Evolutionary conservation across 495 filamentous ascomycete species (phyloP).

Genomic region (Penicillium paxilli): DNA sequence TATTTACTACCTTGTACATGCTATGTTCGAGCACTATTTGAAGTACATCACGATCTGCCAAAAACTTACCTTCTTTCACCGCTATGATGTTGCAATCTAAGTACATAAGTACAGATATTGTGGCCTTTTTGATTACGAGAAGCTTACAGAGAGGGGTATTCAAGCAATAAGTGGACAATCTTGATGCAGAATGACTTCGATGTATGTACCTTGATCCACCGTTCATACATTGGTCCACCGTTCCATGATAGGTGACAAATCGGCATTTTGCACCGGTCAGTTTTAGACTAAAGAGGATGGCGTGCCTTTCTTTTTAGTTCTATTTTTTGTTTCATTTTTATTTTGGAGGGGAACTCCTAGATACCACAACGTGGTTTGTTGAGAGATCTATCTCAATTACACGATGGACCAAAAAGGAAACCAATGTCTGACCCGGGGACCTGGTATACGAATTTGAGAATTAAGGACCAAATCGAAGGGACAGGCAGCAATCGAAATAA

Average conservation of each 20-base stretch:
- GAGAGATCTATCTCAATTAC: neutral
- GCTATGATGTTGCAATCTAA: neutral
- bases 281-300: neutral
- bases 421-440: neutral
- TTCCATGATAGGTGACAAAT: neutral
- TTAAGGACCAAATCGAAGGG: neutral
- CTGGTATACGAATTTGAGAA: neutral
- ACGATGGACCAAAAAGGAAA: neutral
- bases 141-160: neutral
- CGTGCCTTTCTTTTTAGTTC: neutral
- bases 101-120: neutral
- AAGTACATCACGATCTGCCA: neutral
- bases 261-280: neutral
- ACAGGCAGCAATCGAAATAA: neutral
- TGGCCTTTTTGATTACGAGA: neutral
- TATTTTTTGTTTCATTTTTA: too few species aligned
- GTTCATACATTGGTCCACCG: neutral
- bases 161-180: neutral
- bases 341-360: neutral
- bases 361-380: neutral
- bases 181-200: neutral
- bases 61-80: slow-evolving; percentile 1
- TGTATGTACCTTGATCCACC: neutral
- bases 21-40: too few species aligned
- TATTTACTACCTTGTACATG: too few species aligned